These are phyloP conservation scores for Amaranthus cruentus DNA, from an alignment of 148 eudicot genomes.

Conservation along the genomic window DNA sequence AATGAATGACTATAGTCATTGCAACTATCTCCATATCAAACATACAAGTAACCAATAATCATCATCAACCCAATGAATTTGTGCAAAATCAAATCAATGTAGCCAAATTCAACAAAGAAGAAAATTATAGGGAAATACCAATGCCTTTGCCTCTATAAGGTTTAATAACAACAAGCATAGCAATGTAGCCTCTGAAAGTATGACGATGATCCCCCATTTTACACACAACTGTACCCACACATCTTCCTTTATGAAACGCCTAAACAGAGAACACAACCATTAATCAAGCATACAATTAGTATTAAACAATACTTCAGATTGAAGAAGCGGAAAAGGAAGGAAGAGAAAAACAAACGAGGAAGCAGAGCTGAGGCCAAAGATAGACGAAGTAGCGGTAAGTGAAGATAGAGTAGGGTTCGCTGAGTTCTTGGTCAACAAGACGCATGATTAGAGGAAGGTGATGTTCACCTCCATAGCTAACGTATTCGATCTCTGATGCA, in stretches of 20 bases:
- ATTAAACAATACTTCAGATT: neutral
- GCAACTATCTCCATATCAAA: neutral
- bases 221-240: constrained; percentile 90
- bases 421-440: constrained; percentile 85
- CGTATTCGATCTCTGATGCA: constrained; percentile 56
- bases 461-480: constrained; percentile 88
- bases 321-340: neutral
- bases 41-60: neutral
- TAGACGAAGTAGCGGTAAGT: constrained; percentile 97
- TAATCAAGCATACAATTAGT: neutral
- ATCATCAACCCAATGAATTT: neutral
- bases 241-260: constrained; percentile 86
- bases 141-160: constrained; percentile 86
- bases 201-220: constrained; percentile 94
- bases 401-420: constrained; percentile 98
- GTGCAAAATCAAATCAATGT: neutral
- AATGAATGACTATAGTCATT: neutral
- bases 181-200: constrained; percentile 89
- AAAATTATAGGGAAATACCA: constrained; percentile 32
- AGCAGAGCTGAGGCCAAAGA: constrained; percentile 91
- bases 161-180: constrained; percentile 92
- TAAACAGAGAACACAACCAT: constrained; percentile 17
- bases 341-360: constrained; percentile 44
- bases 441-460: constrained; percentile 83
- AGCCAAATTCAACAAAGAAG: neutral